These are phyloP conservation scores for Fraxinus velutina DNA, from an alignment of 305 asterid genomes.

Conservation along the genomic window DNA sequence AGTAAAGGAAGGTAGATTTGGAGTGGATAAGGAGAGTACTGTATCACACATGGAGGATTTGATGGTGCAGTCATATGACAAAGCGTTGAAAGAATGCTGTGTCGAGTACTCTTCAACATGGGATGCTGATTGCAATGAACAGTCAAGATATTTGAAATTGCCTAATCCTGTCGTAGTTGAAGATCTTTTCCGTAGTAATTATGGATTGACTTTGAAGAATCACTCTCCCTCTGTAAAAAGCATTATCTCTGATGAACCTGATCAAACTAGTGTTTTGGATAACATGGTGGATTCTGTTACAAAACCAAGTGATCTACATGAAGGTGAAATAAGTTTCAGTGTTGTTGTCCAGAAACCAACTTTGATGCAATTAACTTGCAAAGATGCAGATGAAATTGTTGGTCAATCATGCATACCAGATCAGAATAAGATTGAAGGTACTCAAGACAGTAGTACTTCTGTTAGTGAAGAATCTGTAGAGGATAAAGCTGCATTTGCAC, in stretches of 20 bases:
- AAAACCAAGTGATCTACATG: constrained; percentile 24
- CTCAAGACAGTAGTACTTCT: constrained; percentile 29
- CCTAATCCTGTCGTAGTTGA: constrained; percentile 28
- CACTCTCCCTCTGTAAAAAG: constrained; percentile 22
- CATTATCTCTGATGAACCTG: constrained; percentile 22
- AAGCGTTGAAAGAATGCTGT: constrained; percentile 22
- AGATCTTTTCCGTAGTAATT: constrained; percentile 21
- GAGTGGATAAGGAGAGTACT: constrained; percentile 22
- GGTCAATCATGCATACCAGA: constrained; percentile 26
- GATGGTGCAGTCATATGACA: constrained; percentile 28
- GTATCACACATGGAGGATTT: constrained; percentile 21
- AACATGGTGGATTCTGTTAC: constrained; percentile 28
- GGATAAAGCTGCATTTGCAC: constrained; percentile 30
- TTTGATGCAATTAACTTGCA: constrained; percentile 26
- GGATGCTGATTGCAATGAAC: not conserved
- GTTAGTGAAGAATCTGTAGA: constrained; percentile 27
- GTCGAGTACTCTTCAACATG: not conserved
- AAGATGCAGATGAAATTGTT: constrained; percentile 31
- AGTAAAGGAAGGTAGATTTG: constrained; percentile 23
- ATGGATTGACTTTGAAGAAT: constrained; percentile 15
- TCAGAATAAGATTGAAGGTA: constrained; percentile 20
- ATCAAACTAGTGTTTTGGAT: constrained; percentile 27
- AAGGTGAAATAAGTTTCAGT: constrained; percentile 30
- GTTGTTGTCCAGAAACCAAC: constrained; percentile 26
- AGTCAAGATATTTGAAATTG: constrained; percentile 24